Percentiles rank a stretch among this genome's conserved stretches.
Conservation (phyloP, 768 basidiomycete species). For the Tubosaeta sp. region DNA sequence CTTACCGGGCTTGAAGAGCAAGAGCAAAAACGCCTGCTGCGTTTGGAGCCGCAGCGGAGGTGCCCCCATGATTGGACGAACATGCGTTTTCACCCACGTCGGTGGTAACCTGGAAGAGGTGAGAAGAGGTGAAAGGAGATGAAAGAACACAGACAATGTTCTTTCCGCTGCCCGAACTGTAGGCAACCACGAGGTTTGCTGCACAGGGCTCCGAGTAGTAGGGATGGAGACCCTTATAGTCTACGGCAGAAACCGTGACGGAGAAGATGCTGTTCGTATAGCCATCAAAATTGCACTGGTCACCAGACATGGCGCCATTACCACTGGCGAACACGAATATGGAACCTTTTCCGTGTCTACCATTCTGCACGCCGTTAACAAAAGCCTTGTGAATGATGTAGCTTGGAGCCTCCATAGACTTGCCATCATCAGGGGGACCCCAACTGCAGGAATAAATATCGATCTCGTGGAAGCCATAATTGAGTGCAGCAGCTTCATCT, state of each 20-base stretch:
- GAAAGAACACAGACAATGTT: slow-evolving; percentile 67
- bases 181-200: slow-evolving; percentile 95
- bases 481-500: slow-evolving; percentile 93
- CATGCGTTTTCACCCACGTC: slow-evolving; percentile 86
- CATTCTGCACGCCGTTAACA: slow-evolving; percentile 88
- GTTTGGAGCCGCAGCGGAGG: slow-evolving; percentile 96
- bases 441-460: slow-evolving; percentile 91
- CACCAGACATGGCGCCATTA: slow-evolving; percentile 85
- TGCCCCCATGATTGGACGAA: slow-evolving; percentile 84
- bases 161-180: slow-evolving; percentile 91
- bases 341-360: slow-evolving; percentile 84
- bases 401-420: slow-evolving; percentile 90
- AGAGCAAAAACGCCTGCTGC: slow-evolving; percentile 93
- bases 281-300: slow-evolving; percentile 99
- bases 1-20: slow-evolving; percentile 80
- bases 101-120: slow-evolving; percentile 74
- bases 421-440: slow-evolving; percentile 96
- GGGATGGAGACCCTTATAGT: slow-evolving; percentile 89
- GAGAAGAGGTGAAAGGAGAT: slow-evolving; percentile 9
- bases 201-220: slow-evolving; percentile 98
- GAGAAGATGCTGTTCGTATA: slow-evolving; percentile 98
- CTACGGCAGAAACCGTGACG: slow-evolving; percentile 93
- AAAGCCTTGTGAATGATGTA: slow-evolving; percentile 92
- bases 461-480: slow-evolving; percentile 91
- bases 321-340: slow-evolving; percentile 97